These are phyloP conservation scores for Amaranthus hypochondriacus DNA, from an alignment of 148 eudicot genomes.

Conservation along the genomic window DNA sequence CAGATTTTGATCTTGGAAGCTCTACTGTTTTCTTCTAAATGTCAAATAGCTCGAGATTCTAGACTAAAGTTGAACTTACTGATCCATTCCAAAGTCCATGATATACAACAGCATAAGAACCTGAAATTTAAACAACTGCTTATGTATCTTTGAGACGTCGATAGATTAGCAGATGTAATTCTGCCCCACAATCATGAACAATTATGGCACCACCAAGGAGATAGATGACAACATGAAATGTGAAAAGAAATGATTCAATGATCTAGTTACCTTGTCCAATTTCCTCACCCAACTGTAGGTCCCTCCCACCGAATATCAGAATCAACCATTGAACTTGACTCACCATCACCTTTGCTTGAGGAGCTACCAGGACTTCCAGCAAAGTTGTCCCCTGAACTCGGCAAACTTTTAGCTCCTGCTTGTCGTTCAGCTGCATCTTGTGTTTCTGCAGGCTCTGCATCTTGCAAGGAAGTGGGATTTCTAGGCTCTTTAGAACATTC, in stretches of 20 bases:
- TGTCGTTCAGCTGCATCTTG: conserved; percentile 31
- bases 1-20: background rate
- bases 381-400: conserved; percentile 35
- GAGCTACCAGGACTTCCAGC: conserved; percentile 36
- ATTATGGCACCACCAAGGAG: no score
- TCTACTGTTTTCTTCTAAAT: background rate
- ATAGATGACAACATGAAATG: no score
- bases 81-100: conserved; percentile 89
- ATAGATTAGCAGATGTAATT: no score
- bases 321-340: conserved; percentile 32
- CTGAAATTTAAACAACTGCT: conserved; percentile 30
- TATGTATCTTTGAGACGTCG: background rate
- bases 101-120: conserved; percentile 73
- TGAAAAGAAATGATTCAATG: background rate
- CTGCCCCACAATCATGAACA: background rate
- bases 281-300: conserved; percentile 61
- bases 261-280: conserved; percentile 62
- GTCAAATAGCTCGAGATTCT: background rate
- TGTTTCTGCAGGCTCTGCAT: conserved; percentile 30
- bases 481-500: conserved; percentile 22
- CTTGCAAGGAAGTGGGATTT: conserved; percentile 19
- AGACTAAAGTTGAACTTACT: conserved; percentile 33
- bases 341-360: conserved; percentile 40
- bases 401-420: conserved; percentile 22
- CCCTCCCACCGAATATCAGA: conserved; percentile 79